phyloP scores from a whole-genome alignment of 1,284 basidiomycete species.

The Afroboletus lepidellus region DNA sequence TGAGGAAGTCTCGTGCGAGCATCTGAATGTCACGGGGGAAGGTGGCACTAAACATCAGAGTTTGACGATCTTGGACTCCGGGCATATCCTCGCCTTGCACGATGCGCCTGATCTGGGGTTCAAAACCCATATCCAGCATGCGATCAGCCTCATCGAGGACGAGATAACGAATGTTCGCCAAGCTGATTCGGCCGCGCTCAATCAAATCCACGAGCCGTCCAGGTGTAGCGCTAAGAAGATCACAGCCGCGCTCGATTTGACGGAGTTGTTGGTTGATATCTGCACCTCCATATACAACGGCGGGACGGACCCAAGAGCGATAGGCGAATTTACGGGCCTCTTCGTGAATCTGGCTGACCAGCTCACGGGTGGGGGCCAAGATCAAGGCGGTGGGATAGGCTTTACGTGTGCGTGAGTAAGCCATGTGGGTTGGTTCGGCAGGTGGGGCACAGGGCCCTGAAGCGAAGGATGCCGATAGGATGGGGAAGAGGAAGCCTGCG shows the following conservation, averaged over 20 bases:
- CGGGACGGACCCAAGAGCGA: slow-evolving; percentile 98
- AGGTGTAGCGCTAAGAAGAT: slow-evolving; percentile 96
- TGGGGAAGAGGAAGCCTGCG: slow-evolving; percentile 98
- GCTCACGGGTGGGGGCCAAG: slow-evolving; percentile 96
- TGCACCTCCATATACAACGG: slow-evolving; percentile 98
- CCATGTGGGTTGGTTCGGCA: slow-evolving; percentile 46
- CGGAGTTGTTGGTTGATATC: slow-evolving; percentile 96
- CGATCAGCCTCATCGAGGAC: slow-evolving; percentile 99
- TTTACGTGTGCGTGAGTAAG: slow-evolving; percentile 77
- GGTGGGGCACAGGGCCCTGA: slow-evolving; percentile 78
- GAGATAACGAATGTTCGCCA: slow-evolving; percentile 96
- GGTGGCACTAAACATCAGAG: slow-evolving; percentile 99
- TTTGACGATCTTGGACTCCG: slow-evolving; percentile 87
- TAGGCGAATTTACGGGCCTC: slow-evolving; percentile 99
- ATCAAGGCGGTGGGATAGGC: slow-evolving; percentile 96
- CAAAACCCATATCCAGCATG: slow-evolving; percentile 99
- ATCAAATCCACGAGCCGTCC: slow-evolving; percentile 98
- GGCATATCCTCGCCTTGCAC: slow-evolving; percentile 99
- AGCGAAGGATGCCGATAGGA: slow-evolving; percentile 91
- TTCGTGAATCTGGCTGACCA: slow-evolving; percentile 99
- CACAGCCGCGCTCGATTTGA: slow-evolving; percentile 94
- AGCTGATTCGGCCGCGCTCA: slow-evolving; percentile 94
- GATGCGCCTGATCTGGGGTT: slow-evolving; percentile 98
- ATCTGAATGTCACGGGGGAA: slow-evolving; percentile 99
- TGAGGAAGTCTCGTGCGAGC: slow-evolving; percentile 93